phyloP scores from a whole-genome alignment of 2,329 filamentous ascomycete species.

The Leptographium wingfieldii region DNA sequence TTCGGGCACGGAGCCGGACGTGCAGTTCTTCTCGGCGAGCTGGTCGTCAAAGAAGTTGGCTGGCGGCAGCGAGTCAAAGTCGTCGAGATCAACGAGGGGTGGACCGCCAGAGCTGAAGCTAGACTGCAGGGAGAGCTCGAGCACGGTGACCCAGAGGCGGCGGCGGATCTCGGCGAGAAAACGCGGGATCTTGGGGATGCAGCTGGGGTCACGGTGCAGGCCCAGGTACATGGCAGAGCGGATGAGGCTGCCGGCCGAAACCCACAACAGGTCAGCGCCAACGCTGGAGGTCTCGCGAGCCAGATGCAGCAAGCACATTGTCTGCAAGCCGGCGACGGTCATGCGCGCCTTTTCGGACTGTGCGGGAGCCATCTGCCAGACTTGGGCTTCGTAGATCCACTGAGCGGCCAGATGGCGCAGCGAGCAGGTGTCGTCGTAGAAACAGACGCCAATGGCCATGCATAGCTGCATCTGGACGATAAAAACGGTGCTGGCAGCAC shows the following conservation, averaged over 20 bases:
- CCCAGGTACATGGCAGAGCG: conserved; percentile 37
- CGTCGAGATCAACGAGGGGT: conserved; percentile 28
- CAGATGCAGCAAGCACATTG: conserved; percentile 36
- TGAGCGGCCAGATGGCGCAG: conserved; percentile 29
- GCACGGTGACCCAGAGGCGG: conserved; percentile 38
- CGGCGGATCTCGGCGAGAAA: conserved; percentile 34
- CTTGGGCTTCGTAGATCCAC: conserved; percentile 41
- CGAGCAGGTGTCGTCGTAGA: conserved; percentile 32
- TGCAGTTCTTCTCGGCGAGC: conserved; percentile 15
- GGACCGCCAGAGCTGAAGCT: conserved; percentile 33
- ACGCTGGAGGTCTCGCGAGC: conserved; percentile 31
- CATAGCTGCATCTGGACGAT: conserved; percentile 40
- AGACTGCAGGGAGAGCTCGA: conserved; percentile 33
- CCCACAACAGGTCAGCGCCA: conserved; percentile 35
- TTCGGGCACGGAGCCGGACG: neutral
- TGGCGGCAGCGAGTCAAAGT: conserved; percentile 36
- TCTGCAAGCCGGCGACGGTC: conserved; percentile 36
- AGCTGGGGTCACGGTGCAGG: conserved; percentile 33
- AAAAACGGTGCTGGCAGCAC: conserved; percentile 28
- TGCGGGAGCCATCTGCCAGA: conserved; percentile 29
- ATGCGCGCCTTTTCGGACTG: conserved; percentile 36
- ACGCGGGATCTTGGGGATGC: conserved; percentile 20
- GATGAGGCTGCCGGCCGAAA: conserved; percentile 29
- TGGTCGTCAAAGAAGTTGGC: conserved; percentile 38
- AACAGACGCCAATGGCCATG: conserved; percentile 36